A percentile compares a stretch with the other conserved stretches of the same genome.
These are phyloP conservation scores for Nicotiana tomentosiformis DNA, from an alignment of 257 asterid genomes.

Conservation along the genomic window DNA sequence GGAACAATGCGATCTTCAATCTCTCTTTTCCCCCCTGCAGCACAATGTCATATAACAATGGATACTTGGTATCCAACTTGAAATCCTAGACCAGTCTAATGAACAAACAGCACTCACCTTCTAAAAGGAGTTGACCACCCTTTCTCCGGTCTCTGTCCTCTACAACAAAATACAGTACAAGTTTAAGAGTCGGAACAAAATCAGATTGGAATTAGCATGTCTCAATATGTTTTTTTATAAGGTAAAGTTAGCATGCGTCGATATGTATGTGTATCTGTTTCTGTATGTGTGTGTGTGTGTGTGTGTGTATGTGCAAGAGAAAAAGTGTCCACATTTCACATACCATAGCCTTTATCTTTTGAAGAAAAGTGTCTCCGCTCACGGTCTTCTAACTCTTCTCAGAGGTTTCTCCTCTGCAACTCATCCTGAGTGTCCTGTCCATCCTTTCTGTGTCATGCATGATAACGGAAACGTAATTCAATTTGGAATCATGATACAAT, in stretches of 20 bases:
- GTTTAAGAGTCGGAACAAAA: not conserved
- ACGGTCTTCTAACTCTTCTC: constrained; percentile 75
- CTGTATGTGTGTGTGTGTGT: no score
- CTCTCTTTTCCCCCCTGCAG: constrained; percentile 67
- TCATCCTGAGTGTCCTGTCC: constrained; percentile 90
- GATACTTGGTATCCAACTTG: not conserved
- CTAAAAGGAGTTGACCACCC: constrained; percentile 73
- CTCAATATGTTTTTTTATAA: no score
- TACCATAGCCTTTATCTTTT: constrained; percentile 41
- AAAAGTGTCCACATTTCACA: not conserved
- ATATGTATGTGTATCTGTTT: no score
- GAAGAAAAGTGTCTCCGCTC: constrained; percentile 77
- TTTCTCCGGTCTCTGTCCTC: constrained; percentile 90
- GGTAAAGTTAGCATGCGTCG: no score
- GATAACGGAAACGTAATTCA: not conserved
- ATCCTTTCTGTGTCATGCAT: constrained; percentile 43
- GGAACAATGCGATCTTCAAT: constrained; percentile 72
- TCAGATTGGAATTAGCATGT: not conserved
- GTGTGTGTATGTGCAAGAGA: no score
- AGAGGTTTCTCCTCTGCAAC: constrained; percentile 59
- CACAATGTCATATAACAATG: not conserved
- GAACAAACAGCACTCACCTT: constrained; percentile 46
- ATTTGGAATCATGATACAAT: not conserved
- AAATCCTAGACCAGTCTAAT: not conserved
- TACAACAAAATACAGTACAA: constrained; percentile 25